These are phyloP conservation scores for Pelargonium cotyledonis DNA, from an alignment of 441 rosid species.

Conservation along the genomic window DNA sequence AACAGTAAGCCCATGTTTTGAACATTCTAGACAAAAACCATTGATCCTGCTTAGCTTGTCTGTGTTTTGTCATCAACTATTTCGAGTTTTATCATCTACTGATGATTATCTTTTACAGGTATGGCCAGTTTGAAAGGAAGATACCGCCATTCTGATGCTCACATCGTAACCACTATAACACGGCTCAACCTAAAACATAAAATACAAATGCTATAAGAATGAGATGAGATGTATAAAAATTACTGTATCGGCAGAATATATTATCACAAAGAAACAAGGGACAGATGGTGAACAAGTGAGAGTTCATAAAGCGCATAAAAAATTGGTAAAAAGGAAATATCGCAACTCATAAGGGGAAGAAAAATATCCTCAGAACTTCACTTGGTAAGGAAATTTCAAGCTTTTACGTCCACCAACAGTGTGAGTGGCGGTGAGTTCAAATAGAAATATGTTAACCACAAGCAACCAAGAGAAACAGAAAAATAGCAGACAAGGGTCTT, in stretches of 20 bases:
- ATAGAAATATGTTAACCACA: conserved; percentile 24
- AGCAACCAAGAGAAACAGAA: conserved; percentile 30
- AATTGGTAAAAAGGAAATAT: conserved; percentile 16
- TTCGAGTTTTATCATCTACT: conserved; percentile 7
- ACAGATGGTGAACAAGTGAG: background rate
- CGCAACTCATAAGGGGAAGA: conserved; percentile 14
- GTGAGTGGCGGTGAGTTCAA: conserved; percentile 37
- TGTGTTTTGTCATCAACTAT: conserved; percentile 18
- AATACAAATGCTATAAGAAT: conserved; percentile 7
- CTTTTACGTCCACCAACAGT: conserved; percentile 38
- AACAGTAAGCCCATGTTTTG: conserved; percentile 1
- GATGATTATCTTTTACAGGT: background rate
- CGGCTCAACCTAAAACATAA: conserved; percentile 16
- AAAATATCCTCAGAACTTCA: conserved; percentile 12
- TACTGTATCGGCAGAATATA: background rate
- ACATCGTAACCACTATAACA: conserved; percentile 29
- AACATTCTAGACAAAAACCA: conserved; percentile 15
- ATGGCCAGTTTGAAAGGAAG: conserved; percentile 16
- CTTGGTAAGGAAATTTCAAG: conserved; percentile 39
- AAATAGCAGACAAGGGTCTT: conserved; percentile 57
- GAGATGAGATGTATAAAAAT: background rate
- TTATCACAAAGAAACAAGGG: background rate
- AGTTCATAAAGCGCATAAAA: background rate
- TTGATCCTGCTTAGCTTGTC: conserved; percentile 20
- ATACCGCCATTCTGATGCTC: conserved; percentile 24